Evolutionary conservation across 495 filamentous ascomycete genomes (phyloP).

Genomic region (Penicilliopsis zonata): DNA sequence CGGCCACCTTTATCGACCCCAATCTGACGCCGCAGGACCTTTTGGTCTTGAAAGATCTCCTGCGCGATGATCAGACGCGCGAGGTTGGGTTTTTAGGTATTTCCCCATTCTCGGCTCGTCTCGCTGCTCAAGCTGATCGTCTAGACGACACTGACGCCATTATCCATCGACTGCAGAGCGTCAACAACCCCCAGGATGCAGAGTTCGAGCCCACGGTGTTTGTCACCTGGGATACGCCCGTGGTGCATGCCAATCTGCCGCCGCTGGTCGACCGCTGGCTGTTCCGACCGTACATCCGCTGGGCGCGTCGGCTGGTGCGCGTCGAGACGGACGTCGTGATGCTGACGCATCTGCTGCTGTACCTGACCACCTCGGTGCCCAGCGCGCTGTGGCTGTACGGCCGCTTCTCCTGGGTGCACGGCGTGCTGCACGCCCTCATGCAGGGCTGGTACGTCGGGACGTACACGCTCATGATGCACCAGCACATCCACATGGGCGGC

Average conservation of each 20-base stretch:
- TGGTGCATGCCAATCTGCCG: slow-evolving; percentile 22
- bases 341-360: slow-evolving; percentile 62
- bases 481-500: slow-evolving; percentile 72
- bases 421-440: slow-evolving; percentile 47
- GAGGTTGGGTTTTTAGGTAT: too few relatives aligned
- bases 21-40: slow-evolving; percentile 36
- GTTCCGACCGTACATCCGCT: slow-evolving; percentile 42
- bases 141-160: slow-evolving; percentile 11
- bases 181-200: slow-evolving; percentile 37
- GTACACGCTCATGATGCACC: slow-evolving; percentile 73
- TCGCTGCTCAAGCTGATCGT: too few relatives aligned
- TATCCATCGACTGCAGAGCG: slow-evolving; percentile 30
- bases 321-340: slow-evolving; percentile 60
- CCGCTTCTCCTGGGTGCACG: slow-evolving; percentile 54
- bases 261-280: slow-evolving; percentile 30
- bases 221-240: slow-evolving; percentile 34
- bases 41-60: slow-evolving; percentile 36
- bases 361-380: slow-evolving; percentile 54
- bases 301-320: slow-evolving; percentile 43
- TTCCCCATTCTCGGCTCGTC: too few relatives aligned
- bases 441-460: slow-evolving; percentile 52
- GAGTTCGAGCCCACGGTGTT: slow-evolving; percentile 45
- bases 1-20: slow-evolving; percentile 29
- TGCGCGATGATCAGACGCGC: slow-evolving; percentile 8
- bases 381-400: slow-evolving; percentile 52